Percentiles rank a stretch among this genome's conserved stretches.
These are phyloP conservation scores for Kokia cookei DNA, from an alignment of 441 rosid species.

Conservation along the genomic window DNA sequence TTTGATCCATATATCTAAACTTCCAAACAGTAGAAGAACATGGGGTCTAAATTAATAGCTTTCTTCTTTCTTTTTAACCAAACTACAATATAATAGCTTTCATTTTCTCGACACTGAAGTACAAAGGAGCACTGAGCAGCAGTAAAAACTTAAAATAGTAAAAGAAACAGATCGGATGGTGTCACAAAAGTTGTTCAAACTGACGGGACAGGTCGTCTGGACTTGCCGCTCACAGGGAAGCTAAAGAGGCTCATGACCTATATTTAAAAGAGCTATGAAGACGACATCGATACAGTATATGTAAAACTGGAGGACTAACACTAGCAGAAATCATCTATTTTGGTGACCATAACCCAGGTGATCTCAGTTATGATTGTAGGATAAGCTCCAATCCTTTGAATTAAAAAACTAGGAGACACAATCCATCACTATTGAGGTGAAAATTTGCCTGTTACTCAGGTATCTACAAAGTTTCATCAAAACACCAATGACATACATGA, in stretches of 20 bases:
- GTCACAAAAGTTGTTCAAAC: no score
- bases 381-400: neutral
- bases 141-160: no score
- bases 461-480: conserved; percentile 57
- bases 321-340: conserved; percentile 64
- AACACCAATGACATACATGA: conserved; percentile 80
- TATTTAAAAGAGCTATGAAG: no score
- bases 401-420: neutral
- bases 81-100: neutral
- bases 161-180: no score
- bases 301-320: conserved; percentile 72
- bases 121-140: neutral
- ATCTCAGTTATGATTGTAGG: neutral
- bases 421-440: conserved; percentile 23
- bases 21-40: neutral
- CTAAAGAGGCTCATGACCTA: no score
- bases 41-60: neutral
- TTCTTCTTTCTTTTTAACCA: neutral
- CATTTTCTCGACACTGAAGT: neutral
- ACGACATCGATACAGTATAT: conserved; percentile 11
- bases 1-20: neutral
- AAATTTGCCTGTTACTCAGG: conserved; percentile 58
- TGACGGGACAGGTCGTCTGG: no score
- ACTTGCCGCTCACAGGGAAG: no score
- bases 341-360: conserved; percentile 69